Evolutionary conservation across 257 asterid species (phyloP).

Genomic region (Asclepias syriaca): DNA sequence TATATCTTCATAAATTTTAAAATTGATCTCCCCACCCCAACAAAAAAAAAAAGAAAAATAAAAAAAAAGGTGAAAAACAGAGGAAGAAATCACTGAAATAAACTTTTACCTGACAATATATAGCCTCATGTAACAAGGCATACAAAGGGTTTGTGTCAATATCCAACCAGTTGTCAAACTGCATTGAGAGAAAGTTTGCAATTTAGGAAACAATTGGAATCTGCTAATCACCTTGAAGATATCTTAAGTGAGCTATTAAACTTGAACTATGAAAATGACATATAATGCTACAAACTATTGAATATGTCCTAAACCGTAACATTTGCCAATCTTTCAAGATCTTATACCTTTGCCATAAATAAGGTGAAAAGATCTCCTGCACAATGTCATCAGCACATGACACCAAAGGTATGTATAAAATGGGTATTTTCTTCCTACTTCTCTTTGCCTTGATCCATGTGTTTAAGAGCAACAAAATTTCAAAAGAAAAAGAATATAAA

Average conservation of each 20-base stretch:
- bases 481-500: not conserved
- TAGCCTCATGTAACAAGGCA: slow-evolving; percentile 86
- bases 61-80: no score
- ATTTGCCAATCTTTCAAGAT: not conserved
- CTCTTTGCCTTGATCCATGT: not conserved
- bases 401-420: not conserved
- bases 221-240: not conserved
- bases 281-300: not conserved
- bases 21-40: not conserved
- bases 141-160: slow-evolving; percentile 80
- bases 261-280: not conserved
- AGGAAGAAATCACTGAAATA: not conserved
- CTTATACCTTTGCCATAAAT: not conserved
- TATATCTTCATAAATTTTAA: not conserved
- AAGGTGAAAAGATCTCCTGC: not conserved
- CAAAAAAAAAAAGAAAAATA: no score
- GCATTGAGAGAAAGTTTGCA: slow-evolving; percentile 30
- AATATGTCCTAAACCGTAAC: not conserved
- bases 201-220: slow-evolving; percentile 15
- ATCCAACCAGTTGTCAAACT: slow-evolving; percentile 81
- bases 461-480: not conserved
- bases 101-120: slow-evolving; percentile 77
- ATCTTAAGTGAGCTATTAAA: not conserved
- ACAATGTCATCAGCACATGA: not conserved
- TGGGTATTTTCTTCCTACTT: not conserved